Percentiles rank a stretch among this genome's conserved stretches.
phyloP scores from a whole-genome alignment of 305 asterid species.

The Rubia tinctorum region DNA sequence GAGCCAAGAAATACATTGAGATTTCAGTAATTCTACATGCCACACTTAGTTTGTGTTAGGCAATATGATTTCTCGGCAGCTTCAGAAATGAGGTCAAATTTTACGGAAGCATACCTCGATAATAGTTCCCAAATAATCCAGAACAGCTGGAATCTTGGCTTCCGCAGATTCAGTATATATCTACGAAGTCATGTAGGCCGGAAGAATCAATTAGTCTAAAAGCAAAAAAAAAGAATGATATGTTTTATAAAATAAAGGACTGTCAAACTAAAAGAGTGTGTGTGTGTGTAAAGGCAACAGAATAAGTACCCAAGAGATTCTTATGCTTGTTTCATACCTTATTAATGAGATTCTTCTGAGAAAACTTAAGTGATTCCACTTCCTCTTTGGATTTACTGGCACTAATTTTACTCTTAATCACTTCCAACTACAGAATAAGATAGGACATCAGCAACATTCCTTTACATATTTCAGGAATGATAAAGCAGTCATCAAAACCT shows the following conservation, averaged over 20 bases:
- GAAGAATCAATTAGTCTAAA: neutral
- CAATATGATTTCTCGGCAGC: neutral
- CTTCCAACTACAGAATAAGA: conserved; percentile 55
- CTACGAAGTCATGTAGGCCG: conserved; percentile 30
- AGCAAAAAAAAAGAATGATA: neutral
- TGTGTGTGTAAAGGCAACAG: neutral
- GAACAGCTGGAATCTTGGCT: conserved; percentile 92
- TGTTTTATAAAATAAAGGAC: neutral
- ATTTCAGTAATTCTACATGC: neutral
- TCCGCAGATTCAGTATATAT: conserved; percentile 80
- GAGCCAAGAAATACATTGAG: neutral
- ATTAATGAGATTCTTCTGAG: conserved; percentile 76
- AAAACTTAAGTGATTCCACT: conserved; percentile 70
- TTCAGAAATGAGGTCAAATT: conserved; percentile 9
- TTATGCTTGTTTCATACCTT: conserved; percentile 43
- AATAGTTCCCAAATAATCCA: conserved; percentile 87
- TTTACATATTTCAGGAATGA: neutral
- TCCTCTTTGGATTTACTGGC: conserved; percentile 84
- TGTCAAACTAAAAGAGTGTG: neutral
- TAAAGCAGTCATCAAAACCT: conserved; percentile 6
- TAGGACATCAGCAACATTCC: conserved; percentile 5
- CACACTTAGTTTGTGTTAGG: neutral
- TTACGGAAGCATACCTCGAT: conserved; percentile 56
- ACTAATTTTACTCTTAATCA: conserved; percentile 52
- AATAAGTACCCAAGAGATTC: neutral